Base-by-base conservation (phyloP, 257 asterid species). In the Jacaranda copaia region DNA sequence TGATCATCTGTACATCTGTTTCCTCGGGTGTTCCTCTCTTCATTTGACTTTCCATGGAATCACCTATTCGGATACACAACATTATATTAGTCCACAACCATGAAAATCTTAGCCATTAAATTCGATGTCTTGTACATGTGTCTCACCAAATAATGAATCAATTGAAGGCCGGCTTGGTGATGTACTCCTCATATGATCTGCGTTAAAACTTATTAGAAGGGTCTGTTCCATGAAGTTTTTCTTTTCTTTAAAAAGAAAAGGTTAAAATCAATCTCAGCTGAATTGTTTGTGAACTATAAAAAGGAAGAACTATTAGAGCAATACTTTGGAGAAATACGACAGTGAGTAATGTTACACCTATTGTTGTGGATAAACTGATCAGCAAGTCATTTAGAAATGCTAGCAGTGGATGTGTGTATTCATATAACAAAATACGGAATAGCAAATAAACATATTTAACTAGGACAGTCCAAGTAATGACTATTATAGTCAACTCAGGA, bases 141-240 rank as follows among this genome's bases (percentile, higher is more conserved):
- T 10, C 88, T 84, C 68, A 88, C 97, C 86, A 57, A 91, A 89
- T 74, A 88, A 75, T 52, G 94, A 81, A 80, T 88, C 87, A 55
- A 88, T 81, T 46, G 96, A 90, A 39, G 88, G 90, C 18, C 87
- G 90, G 52, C 82, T 81, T 57, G 96, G 96, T 45, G 94, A 88
- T 63, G 89, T 73, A 77, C 88, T 88, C 83, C 90, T 87, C 46
- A 73, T 53, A 72, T 77, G 85, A 81, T 88, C 98, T 89, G 87
- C 82, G 84, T 68, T 69, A 59, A 60, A 10, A 60, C 48, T 40
- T 56, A 45, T 66, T 11, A 20, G 72, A 8, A 36, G 20, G 20
- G 32, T 66, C 48, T 60, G 68, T 40, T 74, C 32, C 18, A 74
- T 20, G 39, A 58, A 3, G 3, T 63, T 59, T 9, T 59, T 20